Evolutionary conservation across 305 asterid genomes (phyloP).

Genomic region (Solanum aculeatissimum): DNA sequence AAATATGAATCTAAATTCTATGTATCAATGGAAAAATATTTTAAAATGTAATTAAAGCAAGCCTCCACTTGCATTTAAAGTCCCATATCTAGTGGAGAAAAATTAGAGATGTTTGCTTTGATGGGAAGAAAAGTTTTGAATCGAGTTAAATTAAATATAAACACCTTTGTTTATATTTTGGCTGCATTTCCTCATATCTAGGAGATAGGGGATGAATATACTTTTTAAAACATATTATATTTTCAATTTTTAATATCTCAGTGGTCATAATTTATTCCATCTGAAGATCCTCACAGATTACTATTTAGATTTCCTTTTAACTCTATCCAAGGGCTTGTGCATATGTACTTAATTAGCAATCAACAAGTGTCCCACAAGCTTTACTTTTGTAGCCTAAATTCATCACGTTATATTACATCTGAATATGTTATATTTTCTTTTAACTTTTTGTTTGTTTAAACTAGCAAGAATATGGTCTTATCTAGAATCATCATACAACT

Average conservation of each 20-base stretch:
- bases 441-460: not conserved
- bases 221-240: not conserved
- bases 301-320: not conserved
- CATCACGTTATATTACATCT: not conserved
- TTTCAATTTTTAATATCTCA: not conserved
- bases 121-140: not conserved
- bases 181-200: not conserved
- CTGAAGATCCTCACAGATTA: not conserved
- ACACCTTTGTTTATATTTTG: not conserved
- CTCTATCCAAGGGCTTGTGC: not conserved
- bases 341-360: not conserved
- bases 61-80: not conserved
- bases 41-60: not conserved
- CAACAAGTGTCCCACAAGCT: not conserved
- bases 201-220: not conserved
- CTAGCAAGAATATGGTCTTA: not conserved
- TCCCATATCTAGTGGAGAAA: not conserved
- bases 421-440: not conserved
- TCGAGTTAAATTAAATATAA: not conserved
- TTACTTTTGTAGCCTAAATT: not conserved
- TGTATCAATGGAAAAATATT: not conserved
- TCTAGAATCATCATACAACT: not conserved
- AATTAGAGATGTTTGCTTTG: not conserved
- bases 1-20: not conserved
- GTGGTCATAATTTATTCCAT: not conserved